phyloP scores from a whole-genome alignment of 2,329 filamentous ascomycete species.

The Metarhizium sp. region DNA sequence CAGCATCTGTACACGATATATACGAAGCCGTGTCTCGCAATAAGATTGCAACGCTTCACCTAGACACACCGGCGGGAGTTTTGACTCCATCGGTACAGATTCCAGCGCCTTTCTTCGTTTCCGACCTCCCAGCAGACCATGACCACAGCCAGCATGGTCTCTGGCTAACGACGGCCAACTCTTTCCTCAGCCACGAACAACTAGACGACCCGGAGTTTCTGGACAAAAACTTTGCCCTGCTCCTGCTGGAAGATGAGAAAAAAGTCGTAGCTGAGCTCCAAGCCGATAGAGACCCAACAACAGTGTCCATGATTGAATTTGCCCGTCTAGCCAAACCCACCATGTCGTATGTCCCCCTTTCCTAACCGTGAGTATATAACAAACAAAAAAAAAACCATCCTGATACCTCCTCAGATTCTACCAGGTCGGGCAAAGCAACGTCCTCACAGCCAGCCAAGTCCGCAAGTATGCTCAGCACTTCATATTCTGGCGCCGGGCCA shows the following conservation, averaged over 20 bases:
- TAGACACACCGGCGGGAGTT: slow-evolving; percentile 52
- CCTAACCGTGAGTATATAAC: background rate
- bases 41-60: slow-evolving; percentile 74
- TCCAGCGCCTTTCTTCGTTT: slow-evolving; percentile 57
- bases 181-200: slow-evolving; percentile 59
- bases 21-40: slow-evolving; percentile 75
- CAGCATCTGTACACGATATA: slow-evolving; percentile 72
- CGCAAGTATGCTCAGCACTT: slow-evolving; percentile 85
- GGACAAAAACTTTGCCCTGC: slow-evolving; percentile 77
- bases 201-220: slow-evolving; percentile 57
- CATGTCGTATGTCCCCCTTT: slow-evolving; percentile 39
- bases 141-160: slow-evolving; percentile 64
- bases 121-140: slow-evolving; percentile 60
- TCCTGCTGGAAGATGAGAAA: slow-evolving; percentile 76
- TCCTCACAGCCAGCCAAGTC: slow-evolving; percentile 70
- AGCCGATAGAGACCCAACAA: slow-evolving; percentile 65
- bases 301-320: slow-evolving; percentile 71
- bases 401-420: slow-evolving; percentile 36
- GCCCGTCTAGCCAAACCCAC: slow-evolving; percentile 65
- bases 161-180: slow-evolving; percentile 81
- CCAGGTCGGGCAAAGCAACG: slow-evolving; percentile 61
- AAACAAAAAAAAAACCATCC: background rate
- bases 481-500: slow-evolving; percentile 90
- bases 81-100: slow-evolving; percentile 57
- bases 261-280: slow-evolving; percentile 66